A percentile compares a stretch with the other conserved stretches of the same genome.
These are phyloP conservation scores for Scleromitrula shiraiana DNA, from an alignment of 2,329 filamentous ascomycete genomes.

Conservation along the genomic window DNA sequence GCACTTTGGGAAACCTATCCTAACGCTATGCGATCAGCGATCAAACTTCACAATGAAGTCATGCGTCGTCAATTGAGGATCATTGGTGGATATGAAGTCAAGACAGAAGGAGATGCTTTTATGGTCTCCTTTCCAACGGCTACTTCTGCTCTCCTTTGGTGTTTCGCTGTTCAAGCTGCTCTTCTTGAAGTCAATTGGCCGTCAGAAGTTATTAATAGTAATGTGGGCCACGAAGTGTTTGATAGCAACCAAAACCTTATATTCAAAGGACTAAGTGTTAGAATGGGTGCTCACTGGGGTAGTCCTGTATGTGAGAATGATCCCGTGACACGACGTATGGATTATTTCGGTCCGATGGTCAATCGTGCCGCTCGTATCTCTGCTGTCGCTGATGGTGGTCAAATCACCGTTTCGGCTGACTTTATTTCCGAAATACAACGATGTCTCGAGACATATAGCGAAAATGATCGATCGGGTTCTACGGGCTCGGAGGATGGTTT, in stretches of 20 bases:
- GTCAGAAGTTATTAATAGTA: conserved; percentile 79
- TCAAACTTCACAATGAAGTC: conserved; percentile 94
- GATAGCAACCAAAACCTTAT: conserved; percentile 85
- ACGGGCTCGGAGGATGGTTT: conserved; percentile 65
- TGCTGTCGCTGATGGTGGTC: conserved; percentile 87
- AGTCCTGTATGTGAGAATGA: conserved; percentile 91
- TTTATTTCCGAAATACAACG: conserved; percentile 95
- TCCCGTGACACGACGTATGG: conserved; percentile 95
- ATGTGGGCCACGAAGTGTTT: conserved; percentile 72
- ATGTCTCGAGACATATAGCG: conserved; percentile 81
- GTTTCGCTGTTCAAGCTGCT: conserved; percentile 84
- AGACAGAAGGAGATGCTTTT: conserved; percentile 98
- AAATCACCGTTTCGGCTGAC: conserved; percentile 93
- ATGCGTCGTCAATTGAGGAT: conserved; percentile 89
- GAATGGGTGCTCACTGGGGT: conserved; percentile 97
- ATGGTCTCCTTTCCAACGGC: conserved; percentile 98
- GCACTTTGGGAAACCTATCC: conserved; percentile 93
- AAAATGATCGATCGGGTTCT: conserved; percentile 65
- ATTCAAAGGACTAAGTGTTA: conserved; percentile 87
- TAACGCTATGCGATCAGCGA: conserved; percentile 90
- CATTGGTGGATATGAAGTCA: conserved; percentile 96
- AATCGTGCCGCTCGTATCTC: conserved; percentile 94
- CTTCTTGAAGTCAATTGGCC: conserved; percentile 90
- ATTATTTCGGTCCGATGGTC: conserved; percentile 99
- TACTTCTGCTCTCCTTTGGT: conserved; percentile 91